Evolutionary conservation across 495 filamentous ascomycete genomes (phyloP).

Genomic region (Chaetomidium leptoderma): DNA sequence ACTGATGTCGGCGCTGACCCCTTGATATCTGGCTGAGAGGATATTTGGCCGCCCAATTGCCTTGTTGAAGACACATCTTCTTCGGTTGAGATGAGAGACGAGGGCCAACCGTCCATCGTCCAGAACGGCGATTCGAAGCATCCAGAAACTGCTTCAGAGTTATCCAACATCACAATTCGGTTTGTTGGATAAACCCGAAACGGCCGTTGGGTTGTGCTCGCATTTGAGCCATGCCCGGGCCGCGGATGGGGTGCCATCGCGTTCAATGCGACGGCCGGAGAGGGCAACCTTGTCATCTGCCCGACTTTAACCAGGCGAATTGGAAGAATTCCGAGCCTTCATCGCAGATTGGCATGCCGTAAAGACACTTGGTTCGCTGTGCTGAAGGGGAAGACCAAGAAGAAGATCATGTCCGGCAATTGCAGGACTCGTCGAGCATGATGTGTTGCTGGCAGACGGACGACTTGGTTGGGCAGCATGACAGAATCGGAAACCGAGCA

Average conservation of each 20-base stretch:
- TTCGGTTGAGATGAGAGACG: too few relatives aligned
- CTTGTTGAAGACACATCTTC: too few relatives aligned
- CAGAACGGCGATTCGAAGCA: too few relatives aligned
- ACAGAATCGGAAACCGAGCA: too few relatives aligned
- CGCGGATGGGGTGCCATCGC: conserved; percentile 1
- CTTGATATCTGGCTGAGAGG: too few relatives aligned
- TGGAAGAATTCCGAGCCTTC: neutral
- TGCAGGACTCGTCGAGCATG: too few relatives aligned
- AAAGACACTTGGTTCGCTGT: neutral
- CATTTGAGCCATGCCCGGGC: neutral
- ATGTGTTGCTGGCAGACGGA: too few relatives aligned
- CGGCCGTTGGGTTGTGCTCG: neutral
- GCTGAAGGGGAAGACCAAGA: neutral
- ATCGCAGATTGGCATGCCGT: neutral
- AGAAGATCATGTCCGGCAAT: neutral
- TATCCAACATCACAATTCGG: neutral
- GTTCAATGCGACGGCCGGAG: neutral
- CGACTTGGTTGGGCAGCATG: too few relatives aligned
- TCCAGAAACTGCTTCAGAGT: neutral
- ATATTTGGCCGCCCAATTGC: too few relatives aligned
- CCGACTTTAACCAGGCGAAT: conserved; percentile 13
- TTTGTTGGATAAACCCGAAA: conserved; percentile 3
- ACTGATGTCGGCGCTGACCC: too few relatives aligned
- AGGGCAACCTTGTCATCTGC: neutral
- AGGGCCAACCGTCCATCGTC: too few relatives aligned